Evolutionary conservation across 768 basidiomycete genomes (phyloP).

Genomic region (Naematelia encephala): DNA sequence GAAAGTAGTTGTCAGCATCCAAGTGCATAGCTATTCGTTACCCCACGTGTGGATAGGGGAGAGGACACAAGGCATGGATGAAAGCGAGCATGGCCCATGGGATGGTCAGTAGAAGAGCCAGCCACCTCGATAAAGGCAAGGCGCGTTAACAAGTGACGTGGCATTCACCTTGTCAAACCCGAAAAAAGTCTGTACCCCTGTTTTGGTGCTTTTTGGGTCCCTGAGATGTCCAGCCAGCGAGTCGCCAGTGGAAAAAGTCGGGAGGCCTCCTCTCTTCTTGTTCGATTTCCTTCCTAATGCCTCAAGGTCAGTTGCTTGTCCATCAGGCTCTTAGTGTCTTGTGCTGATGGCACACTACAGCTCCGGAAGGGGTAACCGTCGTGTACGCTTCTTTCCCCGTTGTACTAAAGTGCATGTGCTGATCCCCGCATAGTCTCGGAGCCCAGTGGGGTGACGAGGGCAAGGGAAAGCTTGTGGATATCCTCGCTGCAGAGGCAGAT

Average conservation of each 20-base stretch:
- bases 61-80: not conserved
- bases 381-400: constrained; percentile 34
- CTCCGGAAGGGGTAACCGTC: constrained; percentile 48
- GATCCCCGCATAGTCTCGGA: constrained; percentile 43
- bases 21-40: not conserved
- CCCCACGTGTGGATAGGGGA: not conserved
- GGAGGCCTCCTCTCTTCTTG: not conserved
- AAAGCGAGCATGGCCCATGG: not conserved
- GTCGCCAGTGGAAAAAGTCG: not conserved
- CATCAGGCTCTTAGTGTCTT: not conserved
- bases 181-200: not conserved
- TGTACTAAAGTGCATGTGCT: not conserved
- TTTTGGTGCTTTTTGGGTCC: not conserved
- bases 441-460: constrained; percentile 54
- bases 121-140: not conserved
- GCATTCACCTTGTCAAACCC: not conserved
- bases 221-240: no score
- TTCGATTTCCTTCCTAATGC: not conserved
- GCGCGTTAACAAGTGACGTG: not conserved
- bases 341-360: constrained; percentile 10
- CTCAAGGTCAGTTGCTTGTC: constrained; percentile 4
- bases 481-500: constrained; percentile 82
- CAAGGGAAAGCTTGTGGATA: constrained; percentile 83
- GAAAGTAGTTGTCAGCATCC: not conserved
- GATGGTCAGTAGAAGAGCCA: not conserved